Evolutionary conservation across 169 alveolate genomes (phyloP).

Genomic region (Plasmodium relictum): DNA sequence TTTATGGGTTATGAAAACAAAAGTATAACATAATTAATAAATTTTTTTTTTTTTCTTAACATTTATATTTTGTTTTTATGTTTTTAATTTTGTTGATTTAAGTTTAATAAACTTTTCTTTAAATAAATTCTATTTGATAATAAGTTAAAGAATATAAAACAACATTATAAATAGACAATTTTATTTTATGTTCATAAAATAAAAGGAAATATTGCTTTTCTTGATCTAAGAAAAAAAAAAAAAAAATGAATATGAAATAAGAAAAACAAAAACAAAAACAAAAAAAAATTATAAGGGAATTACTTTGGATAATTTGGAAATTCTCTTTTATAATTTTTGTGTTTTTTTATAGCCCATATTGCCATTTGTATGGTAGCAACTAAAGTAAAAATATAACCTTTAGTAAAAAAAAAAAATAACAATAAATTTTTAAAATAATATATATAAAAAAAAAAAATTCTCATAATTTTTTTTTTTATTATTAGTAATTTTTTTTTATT

Average conservation of each 20-base stretch:
- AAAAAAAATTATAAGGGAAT: neutral
- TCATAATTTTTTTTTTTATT: neutral
- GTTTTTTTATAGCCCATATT: conserved; percentile 95
- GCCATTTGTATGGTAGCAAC: conserved; percentile 89
- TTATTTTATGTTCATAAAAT: conserved; percentile 80
- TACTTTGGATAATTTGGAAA: conserved; percentile 91
- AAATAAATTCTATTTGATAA: neutral
- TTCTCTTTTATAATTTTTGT: conserved; percentile 91
- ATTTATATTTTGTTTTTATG: conserved; percentile 12
- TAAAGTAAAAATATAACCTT: conserved; percentile 81
- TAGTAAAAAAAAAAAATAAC: conserved; percentile 37
- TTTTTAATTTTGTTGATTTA: conserved; percentile 17
- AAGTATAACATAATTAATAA: conserved; percentile 1
- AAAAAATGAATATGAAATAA: neutral
- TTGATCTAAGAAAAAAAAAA: conserved; percentile 68
- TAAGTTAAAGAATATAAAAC: too few species aligned
- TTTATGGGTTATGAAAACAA: too few species aligned
- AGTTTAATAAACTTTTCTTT: neutral
- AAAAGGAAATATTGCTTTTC: conserved; percentile 94
- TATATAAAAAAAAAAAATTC: neutral
- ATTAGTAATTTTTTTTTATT: neutral
- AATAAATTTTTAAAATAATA: neutral
- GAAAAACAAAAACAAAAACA: neutral
- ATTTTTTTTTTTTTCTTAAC: neutral
- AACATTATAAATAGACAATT: neutral